A percentile compares a stretch with the other conserved stretches of the same genome.
phyloP scores from a whole-genome alignment of 208 protist genomes.

The Leishmania turanica region DNA sequence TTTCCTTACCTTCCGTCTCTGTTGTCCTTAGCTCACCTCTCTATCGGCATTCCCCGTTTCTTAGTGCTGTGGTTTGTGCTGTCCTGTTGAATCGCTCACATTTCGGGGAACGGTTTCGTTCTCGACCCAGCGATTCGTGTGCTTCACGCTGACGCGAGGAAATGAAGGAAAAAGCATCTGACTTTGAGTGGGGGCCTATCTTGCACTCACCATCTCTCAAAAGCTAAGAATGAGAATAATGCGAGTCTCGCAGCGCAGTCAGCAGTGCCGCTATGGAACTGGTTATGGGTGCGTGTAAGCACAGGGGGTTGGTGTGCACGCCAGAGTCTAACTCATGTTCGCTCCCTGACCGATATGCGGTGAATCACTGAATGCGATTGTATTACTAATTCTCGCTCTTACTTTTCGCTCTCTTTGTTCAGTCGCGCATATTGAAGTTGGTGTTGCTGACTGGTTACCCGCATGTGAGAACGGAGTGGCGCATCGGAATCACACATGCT shows the following conservation, averaged over 20 bases:
- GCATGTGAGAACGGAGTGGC: background rate
- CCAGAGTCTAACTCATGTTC: background rate
- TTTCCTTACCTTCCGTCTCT: slow-evolving; percentile 9
- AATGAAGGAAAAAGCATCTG: background rate
- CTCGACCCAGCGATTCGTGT: background rate
- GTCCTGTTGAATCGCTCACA: background rate
- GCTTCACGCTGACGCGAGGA: background rate
- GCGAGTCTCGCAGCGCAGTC: background rate
- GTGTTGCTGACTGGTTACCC: background rate
- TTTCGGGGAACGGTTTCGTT: background rate
- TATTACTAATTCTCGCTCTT: background rate
- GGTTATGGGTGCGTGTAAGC: background rate
- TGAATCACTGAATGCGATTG: background rate
- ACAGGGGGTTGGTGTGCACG: background rate
- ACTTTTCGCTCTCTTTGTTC: background rate
- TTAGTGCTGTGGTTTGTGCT: slow-evolving; percentile 15
- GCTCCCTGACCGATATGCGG: background rate
- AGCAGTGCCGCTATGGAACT: background rate
- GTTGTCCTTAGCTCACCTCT: background rate
- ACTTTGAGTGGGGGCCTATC: background rate
- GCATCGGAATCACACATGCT: background rate
- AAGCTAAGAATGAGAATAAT: background rate
- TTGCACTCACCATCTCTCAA: background rate
- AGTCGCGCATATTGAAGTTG: background rate
- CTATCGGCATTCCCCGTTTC: slow-evolving; percentile 13